Evolutionary conservation across 257 asterid species (phyloP).

Genomic region (Jacaranda copaia): DNA sequence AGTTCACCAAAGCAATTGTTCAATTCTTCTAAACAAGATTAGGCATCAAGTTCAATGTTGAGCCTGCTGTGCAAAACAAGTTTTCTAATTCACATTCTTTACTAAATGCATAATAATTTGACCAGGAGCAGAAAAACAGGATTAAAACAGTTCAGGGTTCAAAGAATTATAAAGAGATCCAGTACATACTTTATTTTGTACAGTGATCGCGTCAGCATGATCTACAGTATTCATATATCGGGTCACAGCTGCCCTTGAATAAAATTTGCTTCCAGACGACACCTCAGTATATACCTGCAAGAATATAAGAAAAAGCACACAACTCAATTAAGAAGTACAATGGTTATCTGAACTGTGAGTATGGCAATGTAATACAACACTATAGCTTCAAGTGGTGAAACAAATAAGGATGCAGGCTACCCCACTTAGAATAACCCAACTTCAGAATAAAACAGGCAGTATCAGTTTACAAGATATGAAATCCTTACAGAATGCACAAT

Average conservation of each 20-base stretch:
- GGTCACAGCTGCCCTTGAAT: slow-evolving; percentile 60
- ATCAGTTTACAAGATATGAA: neutral
- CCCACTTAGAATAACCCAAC: slow-evolving; percentile 17
- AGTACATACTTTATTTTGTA: slow-evolving; percentile 41
- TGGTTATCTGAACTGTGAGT: slow-evolving; percentile 18
- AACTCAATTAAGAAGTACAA: slow-evolving; percentile 14
- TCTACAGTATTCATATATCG: slow-evolving; percentile 49
- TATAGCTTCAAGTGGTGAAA: slow-evolving; percentile 11
- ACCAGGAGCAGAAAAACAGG: slow-evolving; percentile 28
- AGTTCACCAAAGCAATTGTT: neutral
- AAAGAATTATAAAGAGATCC: slow-evolving; percentile 31
- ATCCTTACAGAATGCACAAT: slow-evolving; percentile 8
- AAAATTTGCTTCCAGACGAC: slow-evolving; percentile 57
- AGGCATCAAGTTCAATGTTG: slow-evolving; percentile 15
- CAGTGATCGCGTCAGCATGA: slow-evolving; percentile 27
- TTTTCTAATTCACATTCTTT: neutral
- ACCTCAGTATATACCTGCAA: slow-evolving; percentile 66
- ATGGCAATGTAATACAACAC: neutral
- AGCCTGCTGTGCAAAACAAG: slow-evolving; percentile 11
- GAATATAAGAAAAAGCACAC: slow-evolving; percentile 11
- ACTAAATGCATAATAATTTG: slow-evolving; percentile 14
- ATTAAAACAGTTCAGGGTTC: slow-evolving; percentile 2
- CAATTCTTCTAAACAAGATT: slow-evolving; percentile 11
- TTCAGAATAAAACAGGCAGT: neutral
- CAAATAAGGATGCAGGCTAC: neutral